Percentiles rank a stretch among this genome's conserved stretches.
These are phyloP conservation scores for Limonomyces culmigenus DNA, from an alignment of 1,284 basidiomycete genomes.

Conservation along the genomic window DNA sequence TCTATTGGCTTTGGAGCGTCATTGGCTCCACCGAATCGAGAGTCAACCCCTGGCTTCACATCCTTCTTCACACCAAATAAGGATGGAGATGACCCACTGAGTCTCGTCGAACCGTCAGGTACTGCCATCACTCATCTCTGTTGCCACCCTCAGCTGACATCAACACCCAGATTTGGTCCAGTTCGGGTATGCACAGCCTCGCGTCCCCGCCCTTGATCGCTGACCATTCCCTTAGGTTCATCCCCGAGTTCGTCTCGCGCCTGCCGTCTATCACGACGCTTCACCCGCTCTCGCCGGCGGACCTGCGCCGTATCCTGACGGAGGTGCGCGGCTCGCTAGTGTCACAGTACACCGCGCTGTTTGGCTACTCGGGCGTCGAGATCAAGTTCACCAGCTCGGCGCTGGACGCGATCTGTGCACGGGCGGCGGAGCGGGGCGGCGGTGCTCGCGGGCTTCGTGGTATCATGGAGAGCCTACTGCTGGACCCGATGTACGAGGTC, in stretches of 20 bases:
- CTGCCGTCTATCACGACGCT: slow-evolving; percentile 79
- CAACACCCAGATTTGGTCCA: slow-evolving; percentile 50
- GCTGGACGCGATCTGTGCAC: slow-evolving; percentile 60
- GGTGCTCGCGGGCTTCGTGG: slow-evolving; percentile 82
- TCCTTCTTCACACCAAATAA: slow-evolving; percentile 65
- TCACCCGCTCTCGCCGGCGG: slow-evolving; percentile 49
- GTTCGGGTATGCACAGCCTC: slow-evolving; percentile 44
- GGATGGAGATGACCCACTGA: slow-evolving; percentile 34
- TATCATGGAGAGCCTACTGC: slow-evolving; percentile 65
- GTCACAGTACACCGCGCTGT: slow-evolving; percentile 77
- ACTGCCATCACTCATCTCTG: slow-evolving; percentile 6
- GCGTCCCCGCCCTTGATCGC: neutral
- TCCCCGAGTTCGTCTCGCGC: slow-evolving; percentile 89
- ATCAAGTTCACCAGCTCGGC: slow-evolving; percentile 67
- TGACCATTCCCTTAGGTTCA: slow-evolving; percentile 35
- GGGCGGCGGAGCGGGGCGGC: slow-evolving; percentile 66
- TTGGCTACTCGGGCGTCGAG: slow-evolving; percentile 67
- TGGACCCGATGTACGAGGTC: slow-evolving; percentile 85
- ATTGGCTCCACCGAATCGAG: slow-evolving; percentile 25
- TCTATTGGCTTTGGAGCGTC: slow-evolving; percentile 80
- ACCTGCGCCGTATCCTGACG: slow-evolving; percentile 79
- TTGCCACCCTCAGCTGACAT: neutral
- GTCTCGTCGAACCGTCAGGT: slow-evolving; percentile 55
- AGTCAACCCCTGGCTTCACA: slow-evolving; percentile 18
- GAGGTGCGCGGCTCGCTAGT: slow-evolving; percentile 84